phyloP scores from a whole-genome alignment of 116 monocot species.

The Iris pallida region DNA sequence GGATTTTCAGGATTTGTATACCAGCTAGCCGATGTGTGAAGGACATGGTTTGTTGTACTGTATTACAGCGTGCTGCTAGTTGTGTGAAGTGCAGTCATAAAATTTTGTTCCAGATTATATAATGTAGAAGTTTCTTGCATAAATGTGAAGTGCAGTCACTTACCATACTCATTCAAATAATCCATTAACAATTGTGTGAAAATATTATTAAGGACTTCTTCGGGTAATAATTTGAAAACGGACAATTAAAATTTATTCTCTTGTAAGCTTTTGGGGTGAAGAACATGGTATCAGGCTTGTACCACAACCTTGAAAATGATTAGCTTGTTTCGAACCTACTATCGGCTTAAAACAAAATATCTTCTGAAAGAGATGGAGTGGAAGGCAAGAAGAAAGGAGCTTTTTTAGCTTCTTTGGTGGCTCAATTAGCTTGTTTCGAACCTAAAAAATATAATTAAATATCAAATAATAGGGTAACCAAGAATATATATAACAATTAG shows the following conservation, averaged over 20 bases:
- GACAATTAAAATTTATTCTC: constrained; percentile 81
- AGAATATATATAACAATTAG: too few species aligned
- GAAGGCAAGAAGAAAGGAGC: constrained; percentile 97
- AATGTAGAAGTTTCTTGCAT: too few species aligned
- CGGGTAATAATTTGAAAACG: constrained; percentile 68
- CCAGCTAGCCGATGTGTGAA: too few species aligned
- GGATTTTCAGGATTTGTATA: too few species aligned
- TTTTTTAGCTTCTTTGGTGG: constrained; percentile 93
- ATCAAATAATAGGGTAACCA: too few species aligned
- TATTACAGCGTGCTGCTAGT: too few species aligned
- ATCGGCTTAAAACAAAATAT: constrained; percentile 69
- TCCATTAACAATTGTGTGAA: constrained; percentile 78
- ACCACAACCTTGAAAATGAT: constrained; percentile 82
- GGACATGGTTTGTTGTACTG: too few species aligned
- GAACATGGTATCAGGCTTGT: constrained; percentile 85
- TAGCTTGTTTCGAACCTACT: too few species aligned
- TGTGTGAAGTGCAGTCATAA: too few species aligned
- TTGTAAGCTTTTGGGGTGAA: constrained; percentile 72
- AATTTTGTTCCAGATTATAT: too few species aligned
- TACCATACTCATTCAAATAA: constrained; percentile 94
- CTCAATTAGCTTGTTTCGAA: constrained; percentile 86
- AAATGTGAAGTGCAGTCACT: too few species aligned
- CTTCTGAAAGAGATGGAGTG: constrained; percentile 74
- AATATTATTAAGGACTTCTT: constrained; percentile 71
- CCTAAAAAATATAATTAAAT: constrained; percentile 25